Conservation (phyloP, 1,284 basidiomycete species). For the Irpex sp. region DNA sequence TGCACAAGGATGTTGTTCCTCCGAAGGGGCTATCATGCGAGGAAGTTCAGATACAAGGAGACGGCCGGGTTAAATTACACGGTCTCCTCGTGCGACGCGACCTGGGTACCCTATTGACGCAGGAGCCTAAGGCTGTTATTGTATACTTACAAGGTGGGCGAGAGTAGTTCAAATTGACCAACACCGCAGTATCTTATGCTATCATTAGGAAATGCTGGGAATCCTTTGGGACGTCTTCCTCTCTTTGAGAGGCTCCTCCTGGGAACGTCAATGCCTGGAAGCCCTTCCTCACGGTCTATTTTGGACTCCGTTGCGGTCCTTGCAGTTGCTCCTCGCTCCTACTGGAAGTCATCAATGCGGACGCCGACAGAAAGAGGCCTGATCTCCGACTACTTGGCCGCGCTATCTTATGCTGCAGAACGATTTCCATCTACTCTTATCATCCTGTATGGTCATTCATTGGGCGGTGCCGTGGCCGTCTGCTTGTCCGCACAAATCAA, state of each 20-base stretch:
- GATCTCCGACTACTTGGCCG: conserved; percentile 35
- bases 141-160: conserved; percentile 37
- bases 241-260: conserved; percentile 33
- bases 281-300: conserved; percentile 12
- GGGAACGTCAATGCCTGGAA: not conserved
- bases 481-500: conserved; percentile 30
- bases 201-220: conserved; percentile 45
- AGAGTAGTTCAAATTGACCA: too few species aligned
- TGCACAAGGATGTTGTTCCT: conserved; percentile 22
- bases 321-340: conserved; percentile 38
- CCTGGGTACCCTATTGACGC: not conserved
- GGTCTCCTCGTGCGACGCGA: conserved; percentile 25
- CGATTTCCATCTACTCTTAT: conserved; percentile 31
- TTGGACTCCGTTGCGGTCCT: conserved; percentile 26
- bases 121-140: conserved; percentile 23
- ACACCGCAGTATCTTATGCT: not conserved
- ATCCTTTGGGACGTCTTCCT: conserved; percentile 43
- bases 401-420: conserved; percentile 29
- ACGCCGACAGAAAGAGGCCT: conserved; percentile 36
- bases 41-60: conserved; percentile 27
- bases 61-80: conserved; percentile 20
- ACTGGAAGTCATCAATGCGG: conserved; percentile 35
- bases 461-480: conserved; percentile 43
- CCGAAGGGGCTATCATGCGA: conserved; percentile 25
- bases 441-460: conserved; percentile 47